These are phyloP conservation scores for Fusarium sp. DNA, from an alignment of 2,329 filamentous ascomycete genomes.

Conservation along the genomic window DNA sequence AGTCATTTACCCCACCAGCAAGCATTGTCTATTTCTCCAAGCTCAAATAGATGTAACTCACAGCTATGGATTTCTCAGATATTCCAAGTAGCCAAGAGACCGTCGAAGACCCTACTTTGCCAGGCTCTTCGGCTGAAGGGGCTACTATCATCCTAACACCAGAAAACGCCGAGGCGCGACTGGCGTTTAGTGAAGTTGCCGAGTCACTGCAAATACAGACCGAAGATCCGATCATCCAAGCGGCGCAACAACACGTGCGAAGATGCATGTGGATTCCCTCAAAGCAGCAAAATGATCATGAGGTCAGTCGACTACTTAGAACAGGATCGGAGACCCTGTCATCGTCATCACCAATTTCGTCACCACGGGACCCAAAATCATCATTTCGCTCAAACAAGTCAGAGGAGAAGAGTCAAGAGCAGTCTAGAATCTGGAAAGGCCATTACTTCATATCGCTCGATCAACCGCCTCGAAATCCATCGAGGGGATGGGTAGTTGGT, in stretches of 20 bases:
- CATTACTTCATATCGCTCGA: neutral
- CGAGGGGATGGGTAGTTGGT: neutral
- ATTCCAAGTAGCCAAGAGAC: neutral
- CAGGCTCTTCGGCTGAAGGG: neutral
- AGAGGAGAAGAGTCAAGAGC: neutral
- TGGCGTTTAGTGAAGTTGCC: fast-evolving
- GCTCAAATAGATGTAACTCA: fast-evolving
- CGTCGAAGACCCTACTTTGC: neutral
- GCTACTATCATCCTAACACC: neutral
- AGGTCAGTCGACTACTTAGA: fast-evolving
- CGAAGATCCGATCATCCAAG: fast-evolving
- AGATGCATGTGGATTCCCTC: neutral
- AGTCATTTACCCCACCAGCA: neutral
- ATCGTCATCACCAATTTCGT: neutral
- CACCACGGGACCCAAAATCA: neutral
- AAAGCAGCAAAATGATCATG: neutral
- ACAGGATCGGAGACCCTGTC: fast-evolving
- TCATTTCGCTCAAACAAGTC: fast-evolving
- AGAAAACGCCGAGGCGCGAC: neutral
- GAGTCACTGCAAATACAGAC: fast-evolving
- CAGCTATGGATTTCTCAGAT: neutral
- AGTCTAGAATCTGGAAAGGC: neutral
- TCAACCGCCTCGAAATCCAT: neutral
- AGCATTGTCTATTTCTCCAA: neutral
- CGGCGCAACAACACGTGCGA: neutral